These are phyloP conservation scores for Eucommia ulmoides DNA, from an alignment of 257 asterid genomes.

Conservation along the genomic window DNA sequence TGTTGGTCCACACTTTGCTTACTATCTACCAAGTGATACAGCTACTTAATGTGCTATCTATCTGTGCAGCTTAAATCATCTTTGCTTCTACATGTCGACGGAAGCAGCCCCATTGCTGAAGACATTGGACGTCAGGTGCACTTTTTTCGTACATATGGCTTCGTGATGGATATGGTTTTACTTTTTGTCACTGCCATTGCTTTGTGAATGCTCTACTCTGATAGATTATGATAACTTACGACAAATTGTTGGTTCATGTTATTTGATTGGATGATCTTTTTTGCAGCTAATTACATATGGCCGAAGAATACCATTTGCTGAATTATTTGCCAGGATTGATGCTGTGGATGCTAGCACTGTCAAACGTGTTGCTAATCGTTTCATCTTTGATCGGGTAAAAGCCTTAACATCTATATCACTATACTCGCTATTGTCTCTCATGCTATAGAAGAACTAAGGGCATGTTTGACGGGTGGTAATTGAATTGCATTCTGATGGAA, in stretches of 20 bases:
- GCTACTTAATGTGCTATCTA: too few species aligned
- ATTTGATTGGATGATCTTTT: not conserved
- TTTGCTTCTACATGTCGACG: not conserved
- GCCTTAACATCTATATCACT: not conserved
- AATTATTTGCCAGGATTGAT: conserved; percentile 2
- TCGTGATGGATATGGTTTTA: not conserved
- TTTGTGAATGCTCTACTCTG: not conserved
- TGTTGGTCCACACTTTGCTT: not conserved
- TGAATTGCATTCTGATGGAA: not conserved
- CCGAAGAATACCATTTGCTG: conserved; percentile 1
- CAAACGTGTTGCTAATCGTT: conserved; percentile 1
- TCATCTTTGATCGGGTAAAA: conserved; percentile 2
- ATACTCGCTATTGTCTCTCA: not conserved
- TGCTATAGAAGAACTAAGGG: not conserved
- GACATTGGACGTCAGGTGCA: conserved; percentile 2
- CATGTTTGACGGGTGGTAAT: not conserved
- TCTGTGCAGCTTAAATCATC: not conserved
- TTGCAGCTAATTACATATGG: conserved; percentile 2
- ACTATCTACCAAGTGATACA: not conserved
- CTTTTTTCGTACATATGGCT: not conserved
- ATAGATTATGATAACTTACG: not conserved
- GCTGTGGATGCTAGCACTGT: conserved; percentile 1
- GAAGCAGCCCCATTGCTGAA: conserved; percentile 1
- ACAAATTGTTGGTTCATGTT: not conserved
- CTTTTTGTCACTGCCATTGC: not conserved